phyloP scores from a whole-genome alignment of 257 asterid genomes.

The Nyctanthes arbortristis region DNA sequence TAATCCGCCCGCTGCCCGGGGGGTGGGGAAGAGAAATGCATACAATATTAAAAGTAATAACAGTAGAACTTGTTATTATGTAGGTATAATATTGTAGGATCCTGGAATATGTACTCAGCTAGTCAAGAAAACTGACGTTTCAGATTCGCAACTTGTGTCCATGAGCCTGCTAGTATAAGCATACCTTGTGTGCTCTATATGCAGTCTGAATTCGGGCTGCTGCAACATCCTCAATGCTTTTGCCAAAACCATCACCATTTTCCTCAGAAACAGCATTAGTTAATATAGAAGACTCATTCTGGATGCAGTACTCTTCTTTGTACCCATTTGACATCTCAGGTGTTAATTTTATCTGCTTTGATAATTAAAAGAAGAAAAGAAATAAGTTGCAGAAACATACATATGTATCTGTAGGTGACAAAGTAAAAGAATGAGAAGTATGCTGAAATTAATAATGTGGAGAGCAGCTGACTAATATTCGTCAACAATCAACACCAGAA shows the following conservation, averaged over 20 bases:
- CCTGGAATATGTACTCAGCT: not conserved
- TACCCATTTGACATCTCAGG: constrained; percentile 39
- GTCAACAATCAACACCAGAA: too few relatives aligned
- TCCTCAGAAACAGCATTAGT: constrained; percentile 34
- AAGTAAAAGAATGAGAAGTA: not conserved
- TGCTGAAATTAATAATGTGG: too few relatives aligned
- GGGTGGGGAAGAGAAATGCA: not conserved
- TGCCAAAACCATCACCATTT: constrained; percentile 30
- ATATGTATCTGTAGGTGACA: not conserved
- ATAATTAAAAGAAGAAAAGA: constrained; percentile 12
- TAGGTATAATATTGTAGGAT: not conserved
- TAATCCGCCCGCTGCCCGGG: too few relatives aligned
- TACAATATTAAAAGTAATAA: not conserved
- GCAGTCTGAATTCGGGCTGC: constrained; percentile 85
- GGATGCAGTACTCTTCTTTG: constrained; percentile 29
- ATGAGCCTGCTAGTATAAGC: not conserved
- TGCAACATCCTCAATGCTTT: constrained; percentile 57
- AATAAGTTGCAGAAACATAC: constrained; percentile 15
- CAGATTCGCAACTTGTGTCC: not conserved
- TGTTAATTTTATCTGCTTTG: constrained; percentile 50
- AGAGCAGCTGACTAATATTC: too few relatives aligned
- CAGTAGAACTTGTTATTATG: not conserved
- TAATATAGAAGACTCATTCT: constrained; percentile 29
- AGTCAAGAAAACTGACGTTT: not conserved
- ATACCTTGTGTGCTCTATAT: constrained; percentile 64